Percentiles rank a stretch among this genome's conserved stretches.
phyloP scores from a whole-genome alignment of 2,329 filamentous ascomycete species.

The Fusarium bulbicola region DNA sequence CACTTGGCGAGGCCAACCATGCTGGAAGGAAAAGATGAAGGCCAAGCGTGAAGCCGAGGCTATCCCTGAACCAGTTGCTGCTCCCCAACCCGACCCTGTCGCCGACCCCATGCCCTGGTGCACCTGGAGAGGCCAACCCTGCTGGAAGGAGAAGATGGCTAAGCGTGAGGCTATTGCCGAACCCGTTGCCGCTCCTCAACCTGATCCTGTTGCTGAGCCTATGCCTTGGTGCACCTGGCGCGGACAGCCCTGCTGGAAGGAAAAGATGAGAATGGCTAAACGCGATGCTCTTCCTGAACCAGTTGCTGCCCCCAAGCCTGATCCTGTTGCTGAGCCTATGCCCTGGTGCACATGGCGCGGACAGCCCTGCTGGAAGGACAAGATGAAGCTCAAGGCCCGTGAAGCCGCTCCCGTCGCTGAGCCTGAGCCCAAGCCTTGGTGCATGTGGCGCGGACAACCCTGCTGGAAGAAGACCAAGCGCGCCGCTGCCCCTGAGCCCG shows the following conservation, averaged over 20 bases:
- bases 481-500: not conserved
- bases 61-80: not conserved
- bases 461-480: slow-evolving; percentile 12
- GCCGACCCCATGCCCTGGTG: slow-evolving; percentile 8
- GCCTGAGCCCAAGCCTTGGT: not conserved
- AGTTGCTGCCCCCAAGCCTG: not conserved
- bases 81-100: not conserved
- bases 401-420: not conserved
- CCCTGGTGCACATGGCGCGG: slow-evolving; percentile 16
- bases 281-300: no score
- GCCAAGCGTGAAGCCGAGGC: slow-evolving; percentile 9
- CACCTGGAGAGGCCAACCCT: not conserved
- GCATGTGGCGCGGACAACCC: slow-evolving; percentile 4
- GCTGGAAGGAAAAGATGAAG: slow-evolving; percentile 10
- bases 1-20: not conserved
- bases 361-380: slow-evolving; percentile 20
- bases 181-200: not conserved
- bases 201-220: not conserved
- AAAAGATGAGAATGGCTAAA: not conserved
- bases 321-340: not conserved
- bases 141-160: slow-evolving; percentile 8
- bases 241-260: slow-evolving; percentile 18
- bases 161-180: not conserved
- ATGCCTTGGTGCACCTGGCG: slow-evolving; percentile 9
- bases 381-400: not conserved